Base-by-base conservation (phyloP, 768 basidiomycete species). In the Lactifluus subvellereus region DNA sequence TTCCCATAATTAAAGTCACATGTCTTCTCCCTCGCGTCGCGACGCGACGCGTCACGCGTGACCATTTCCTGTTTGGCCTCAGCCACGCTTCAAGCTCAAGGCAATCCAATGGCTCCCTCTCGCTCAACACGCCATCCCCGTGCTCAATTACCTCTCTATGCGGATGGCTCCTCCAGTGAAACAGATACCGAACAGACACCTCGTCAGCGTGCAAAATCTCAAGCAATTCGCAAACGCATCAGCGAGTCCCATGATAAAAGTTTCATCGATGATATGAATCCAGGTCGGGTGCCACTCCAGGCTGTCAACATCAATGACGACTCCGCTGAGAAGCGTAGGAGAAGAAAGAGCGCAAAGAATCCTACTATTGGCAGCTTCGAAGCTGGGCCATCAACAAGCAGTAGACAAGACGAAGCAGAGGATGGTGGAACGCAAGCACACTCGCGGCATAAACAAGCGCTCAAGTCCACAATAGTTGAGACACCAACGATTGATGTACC, bases 241-340 rank as follows among this genome's bases (percentile, higher is more conserved):
- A 86, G 86, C 74, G 88, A 89, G 64, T 77, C 73, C 38, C 76
- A 82, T 68, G 73, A 74, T 51, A 76, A 77, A 38, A 81, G 79
- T 56, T 72, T 77, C 59, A 78, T 80, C 59, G 77, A 76, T 54
- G 70, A 69, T 43, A 69, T 72, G 16, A 70, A 79, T 45, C 50
- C 72, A 4, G 73, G 75, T 45, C 71, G 73, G 33, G 64, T 65
- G 10, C 71, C 72, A 11, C 67, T 72, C 51, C 81, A 79, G 70
- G 77, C 74, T 22, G 77, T 78, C 55, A 79, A 76, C 66, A 74
- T 84, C 48, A 95, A 94, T 73, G 92, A 94, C 71, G 93, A 94
- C 74, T 82, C 81, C 3, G 91, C 91, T 0, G 93, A 95, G 78
- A 93, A 92, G 72, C 82, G 92, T 54, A 80, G 86, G 60, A 77